A percentile compares a stretch with the other conserved stretches of the same genome.
phyloP scores from a whole-genome alignment of 2,329 filamentous ascomycete species.

The Alternaria arborescens region DNA sequence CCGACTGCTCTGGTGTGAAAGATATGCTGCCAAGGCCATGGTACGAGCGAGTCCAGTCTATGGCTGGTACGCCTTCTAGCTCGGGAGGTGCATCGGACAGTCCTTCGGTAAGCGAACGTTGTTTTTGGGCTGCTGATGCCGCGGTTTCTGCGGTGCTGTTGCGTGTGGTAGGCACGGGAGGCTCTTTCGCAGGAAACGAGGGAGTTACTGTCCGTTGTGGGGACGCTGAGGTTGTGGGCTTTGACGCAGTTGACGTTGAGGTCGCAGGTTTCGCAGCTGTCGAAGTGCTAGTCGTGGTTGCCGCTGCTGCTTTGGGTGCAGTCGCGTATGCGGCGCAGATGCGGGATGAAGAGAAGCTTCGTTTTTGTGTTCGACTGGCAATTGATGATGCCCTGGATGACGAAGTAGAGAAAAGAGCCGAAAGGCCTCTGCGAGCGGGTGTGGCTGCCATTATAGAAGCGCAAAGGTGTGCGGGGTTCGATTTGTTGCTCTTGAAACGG shows the following conservation, averaged over 20 bases:
- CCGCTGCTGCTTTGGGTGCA: constrained; percentile 26
- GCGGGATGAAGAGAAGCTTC: constrained; percentile 34
- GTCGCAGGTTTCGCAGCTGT: constrained; percentile 27
- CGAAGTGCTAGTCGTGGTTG: constrained; percentile 17
- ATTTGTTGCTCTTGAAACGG: neutral
- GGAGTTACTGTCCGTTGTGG: constrained; percentile 40
- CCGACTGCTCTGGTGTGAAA: constrained; percentile 74
- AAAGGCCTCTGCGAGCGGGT: constrained; percentile 30
- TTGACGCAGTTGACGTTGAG: constrained; percentile 18
- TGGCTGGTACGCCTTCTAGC: constrained; percentile 61
- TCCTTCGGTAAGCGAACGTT: constrained; percentile 58
- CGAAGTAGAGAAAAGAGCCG: constrained; percentile 26
- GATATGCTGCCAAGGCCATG: constrained; percentile 76
- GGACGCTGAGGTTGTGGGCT: constrained; percentile 23
- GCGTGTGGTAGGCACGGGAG: constrained; percentile 46
- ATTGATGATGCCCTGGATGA: constrained; percentile 26
- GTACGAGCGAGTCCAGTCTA: constrained; percentile 87
- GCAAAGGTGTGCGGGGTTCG: neutral
- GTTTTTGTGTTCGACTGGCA: constrained; percentile 25
- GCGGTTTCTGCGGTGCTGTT: constrained; percentile 38
- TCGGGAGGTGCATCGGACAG: constrained; percentile 60
- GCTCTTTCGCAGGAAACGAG: constrained; percentile 40
- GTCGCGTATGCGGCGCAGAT: constrained; percentile 37
- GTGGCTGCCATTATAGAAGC: constrained; percentile 30
- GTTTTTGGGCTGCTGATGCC: constrained; percentile 35